Conservation (phyloP, 1,139 yeast species). For the Tardiomyces blankii region DNA sequence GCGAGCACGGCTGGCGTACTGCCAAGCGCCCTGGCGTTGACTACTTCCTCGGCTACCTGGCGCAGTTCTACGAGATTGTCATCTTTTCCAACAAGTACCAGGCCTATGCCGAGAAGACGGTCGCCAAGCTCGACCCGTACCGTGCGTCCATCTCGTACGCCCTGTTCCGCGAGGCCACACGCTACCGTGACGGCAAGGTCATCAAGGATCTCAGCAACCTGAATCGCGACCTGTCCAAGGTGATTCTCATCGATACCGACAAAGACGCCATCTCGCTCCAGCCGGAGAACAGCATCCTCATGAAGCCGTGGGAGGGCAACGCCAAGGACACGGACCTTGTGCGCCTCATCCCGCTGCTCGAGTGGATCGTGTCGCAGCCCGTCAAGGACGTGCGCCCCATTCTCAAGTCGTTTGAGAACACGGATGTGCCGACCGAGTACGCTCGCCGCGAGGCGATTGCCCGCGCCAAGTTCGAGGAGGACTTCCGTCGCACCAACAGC, state of each 20-base stretch:
- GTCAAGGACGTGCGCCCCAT: constrained; percentile 86
- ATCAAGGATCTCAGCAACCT: constrained; percentile 70
- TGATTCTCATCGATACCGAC: constrained; percentile 69
- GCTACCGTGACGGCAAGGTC: constrained; percentile 73
- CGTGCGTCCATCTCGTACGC: constrained; percentile 84
- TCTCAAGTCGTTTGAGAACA: constrained; percentile 54
- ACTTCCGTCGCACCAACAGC: constrained; percentile 42
- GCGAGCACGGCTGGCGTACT: constrained; percentile 94
- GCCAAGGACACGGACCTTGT: constrained; percentile 68
- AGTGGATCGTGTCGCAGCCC: constrained; percentile 88
- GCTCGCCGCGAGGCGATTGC: constrained; percentile 62
- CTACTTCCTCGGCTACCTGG: constrained; percentile 86
- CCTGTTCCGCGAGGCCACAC: constrained; percentile 82
- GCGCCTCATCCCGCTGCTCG: constrained; percentile 81
- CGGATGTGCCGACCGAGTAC: constrained; percentile 69
- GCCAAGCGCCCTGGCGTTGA: constrained; percentile 98
- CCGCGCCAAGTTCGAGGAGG: constrained; percentile 59
- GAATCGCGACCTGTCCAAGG: constrained; percentile 82
- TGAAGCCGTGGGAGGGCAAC: constrained; percentile 78
- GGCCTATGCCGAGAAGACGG: constrained; percentile 77
- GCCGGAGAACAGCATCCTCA: constrained; percentile 83
- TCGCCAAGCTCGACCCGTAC: constrained; percentile 84
- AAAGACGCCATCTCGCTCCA: constrained; percentile 67
- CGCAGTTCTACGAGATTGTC: constrained; percentile 93
- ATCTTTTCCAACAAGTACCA: constrained; percentile 77